phyloP scores from a whole-genome alignment of 805 yeast species.

The Lipomyces kockii region DNA sequence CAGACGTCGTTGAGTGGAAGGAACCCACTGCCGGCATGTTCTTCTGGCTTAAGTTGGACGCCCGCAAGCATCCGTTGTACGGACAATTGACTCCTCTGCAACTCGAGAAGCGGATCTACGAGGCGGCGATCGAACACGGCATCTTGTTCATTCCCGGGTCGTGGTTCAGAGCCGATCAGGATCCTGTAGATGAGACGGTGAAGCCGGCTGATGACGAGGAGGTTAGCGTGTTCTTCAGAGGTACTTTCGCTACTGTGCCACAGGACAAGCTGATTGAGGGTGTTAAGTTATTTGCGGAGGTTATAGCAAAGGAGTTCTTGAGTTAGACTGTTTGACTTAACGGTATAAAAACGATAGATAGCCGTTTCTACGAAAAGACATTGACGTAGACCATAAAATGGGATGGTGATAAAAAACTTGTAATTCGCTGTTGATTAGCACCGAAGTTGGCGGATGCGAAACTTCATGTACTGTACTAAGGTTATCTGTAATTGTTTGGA shows the following conservation, averaged over 20 bases:
- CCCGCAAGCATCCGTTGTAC: slow-evolving; percentile 78
- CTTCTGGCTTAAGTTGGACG: slow-evolving; percentile 74
- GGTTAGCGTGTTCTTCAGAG: slow-evolving; percentile 47
- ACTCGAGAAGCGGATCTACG: slow-evolving; percentile 33
- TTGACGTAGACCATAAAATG: neutral
- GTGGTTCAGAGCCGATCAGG: slow-evolving; percentile 40
- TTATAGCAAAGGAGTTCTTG: slow-evolving; percentile 41
- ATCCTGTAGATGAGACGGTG: slow-evolving; percentile 21
- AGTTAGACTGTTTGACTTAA: neutral
- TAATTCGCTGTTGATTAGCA: neutral
- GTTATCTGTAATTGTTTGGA: neutral
- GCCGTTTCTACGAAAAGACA: neutral
- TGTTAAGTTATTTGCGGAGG: slow-evolving; percentile 45
- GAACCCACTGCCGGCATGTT: slow-evolving; percentile 90
- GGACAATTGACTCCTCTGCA: slow-evolving; percentile 43
- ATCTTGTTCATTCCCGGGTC: slow-evolving; percentile 40
- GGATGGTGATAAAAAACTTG: neutral
- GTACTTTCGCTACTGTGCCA: slow-evolving; percentile 53
- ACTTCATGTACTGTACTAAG: neutral
- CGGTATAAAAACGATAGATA: neutral
- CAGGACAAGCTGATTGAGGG: slow-evolving; percentile 45
- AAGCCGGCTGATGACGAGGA: slow-evolving; percentile 25
- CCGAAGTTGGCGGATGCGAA: neutral
- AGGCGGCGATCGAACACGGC: slow-evolving; percentile 36
- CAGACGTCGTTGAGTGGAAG: slow-evolving; percentile 45